Conservation (phyloP, 208 protist species). For the Leishmania martiniquensis region DNA sequence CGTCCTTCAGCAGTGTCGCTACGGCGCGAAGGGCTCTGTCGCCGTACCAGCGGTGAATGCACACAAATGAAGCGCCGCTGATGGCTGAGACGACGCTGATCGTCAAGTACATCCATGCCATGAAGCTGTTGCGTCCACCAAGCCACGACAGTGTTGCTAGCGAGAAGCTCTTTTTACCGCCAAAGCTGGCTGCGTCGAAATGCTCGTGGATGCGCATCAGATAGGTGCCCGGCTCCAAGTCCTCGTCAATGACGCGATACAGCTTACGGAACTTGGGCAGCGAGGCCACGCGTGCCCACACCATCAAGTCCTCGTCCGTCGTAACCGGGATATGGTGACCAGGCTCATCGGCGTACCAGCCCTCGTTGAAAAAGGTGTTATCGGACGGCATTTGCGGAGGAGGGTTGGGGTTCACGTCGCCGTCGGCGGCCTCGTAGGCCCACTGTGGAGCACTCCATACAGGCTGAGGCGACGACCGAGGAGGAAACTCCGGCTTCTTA, state of each 20-base stretch:
- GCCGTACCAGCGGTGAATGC: constrained; percentile 45
- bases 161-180: constrained; percentile 95
- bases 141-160: constrained; percentile 94
- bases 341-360: constrained; percentile 86
- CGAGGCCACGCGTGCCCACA: constrained; percentile 97
- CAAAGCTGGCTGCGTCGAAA: constrained; percentile 91
- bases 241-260: constrained; percentile 91
- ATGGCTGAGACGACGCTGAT: constrained; percentile 90
- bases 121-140: constrained; percentile 96
- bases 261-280: constrained; percentile 98
- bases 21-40: constrained; percentile 43
- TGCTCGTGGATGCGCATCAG: constrained; percentile 89
- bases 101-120: constrained; percentile 93
- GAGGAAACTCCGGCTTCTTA: constrained; percentile 51
- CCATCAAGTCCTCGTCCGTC: constrained; percentile 98
- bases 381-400: constrained; percentile 39
- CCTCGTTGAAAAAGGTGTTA: constrained; percentile 76
- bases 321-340: constrained; percentile 83
- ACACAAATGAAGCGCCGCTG: constrained; percentile 64
- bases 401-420: constrained; percentile 14
- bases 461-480: constrained; percentile 1
- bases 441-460: constrained; percentile 65
- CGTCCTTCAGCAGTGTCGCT: constrained; percentile 38
- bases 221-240: constrained; percentile 89
- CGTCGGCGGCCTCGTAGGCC: constrained; percentile 32